Evolutionary conservation across 345 rosid genomes (phyloP).

Genomic region (Syzygium aromaticum): DNA sequence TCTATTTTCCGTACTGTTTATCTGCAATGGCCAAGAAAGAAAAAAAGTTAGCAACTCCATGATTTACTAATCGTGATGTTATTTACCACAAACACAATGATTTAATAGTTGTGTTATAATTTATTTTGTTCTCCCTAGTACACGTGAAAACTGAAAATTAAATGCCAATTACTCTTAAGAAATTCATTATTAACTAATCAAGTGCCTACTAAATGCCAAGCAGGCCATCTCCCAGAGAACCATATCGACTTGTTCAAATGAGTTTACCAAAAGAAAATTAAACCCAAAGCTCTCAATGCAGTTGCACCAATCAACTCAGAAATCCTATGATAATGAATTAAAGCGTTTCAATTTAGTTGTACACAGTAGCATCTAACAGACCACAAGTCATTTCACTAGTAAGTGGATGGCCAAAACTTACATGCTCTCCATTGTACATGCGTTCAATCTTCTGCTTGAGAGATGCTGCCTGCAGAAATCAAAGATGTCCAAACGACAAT

Average conservation of each 20-base stretch:
- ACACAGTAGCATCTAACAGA: not conserved
- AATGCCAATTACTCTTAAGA: not conserved
- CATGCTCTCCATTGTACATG: conserved; percentile 83
- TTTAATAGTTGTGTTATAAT: not conserved
- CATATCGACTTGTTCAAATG: not conserved
- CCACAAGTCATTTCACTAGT: not conserved
- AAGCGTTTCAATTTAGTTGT: not conserved
- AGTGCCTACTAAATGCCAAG: not conserved
- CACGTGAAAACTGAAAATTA: not conserved
- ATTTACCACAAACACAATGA: not conserved
- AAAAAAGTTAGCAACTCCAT: not conserved
- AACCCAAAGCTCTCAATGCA: not conserved
- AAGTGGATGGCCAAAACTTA: conserved; percentile 21
- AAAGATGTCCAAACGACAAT: not conserved
- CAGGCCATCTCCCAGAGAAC: not conserved
- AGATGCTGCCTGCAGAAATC: conserved; percentile 47
- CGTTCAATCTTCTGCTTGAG: conserved; percentile 63
- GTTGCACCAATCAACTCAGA: not conserved
- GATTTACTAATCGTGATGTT: not conserved
- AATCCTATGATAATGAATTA: not conserved
- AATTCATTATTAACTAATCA: not conserved
- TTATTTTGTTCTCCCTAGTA: not conserved
- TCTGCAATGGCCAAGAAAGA: conserved; percentile 32
- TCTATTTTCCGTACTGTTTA: conserved; percentile 89
- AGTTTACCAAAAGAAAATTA: not conserved